Evolutionary conservation across 164 flowering plant species (phyloP).

Genomic region (Berberis vulgaris): DNA sequence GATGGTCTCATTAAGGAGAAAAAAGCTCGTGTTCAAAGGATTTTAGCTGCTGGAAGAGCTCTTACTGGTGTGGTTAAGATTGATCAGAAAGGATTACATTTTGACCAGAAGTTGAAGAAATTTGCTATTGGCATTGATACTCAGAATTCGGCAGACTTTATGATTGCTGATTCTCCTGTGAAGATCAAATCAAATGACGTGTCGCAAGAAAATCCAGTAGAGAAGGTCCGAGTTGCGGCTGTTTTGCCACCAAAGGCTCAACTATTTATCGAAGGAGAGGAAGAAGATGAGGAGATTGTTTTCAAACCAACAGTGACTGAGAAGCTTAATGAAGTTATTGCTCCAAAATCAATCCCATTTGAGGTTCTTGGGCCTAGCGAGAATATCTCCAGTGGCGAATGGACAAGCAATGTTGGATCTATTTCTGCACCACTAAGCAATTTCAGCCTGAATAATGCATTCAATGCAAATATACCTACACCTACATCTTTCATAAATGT

Average conservation of each 20-base stretch:
- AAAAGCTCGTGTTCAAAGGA: constrained; percentile 63
- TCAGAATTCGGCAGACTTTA: constrained; percentile 25
- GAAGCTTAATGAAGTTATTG: constrained; percentile 30
- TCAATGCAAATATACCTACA: constrained; percentile 17
- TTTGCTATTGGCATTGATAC: constrained; percentile 58
- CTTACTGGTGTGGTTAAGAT: constrained; percentile 42
- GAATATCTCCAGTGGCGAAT: constrained; percentile 23
- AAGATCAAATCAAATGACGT: constrained; percentile 14
- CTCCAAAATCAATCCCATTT: constrained; percentile 18
- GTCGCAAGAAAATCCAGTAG: constrained; percentile 22
- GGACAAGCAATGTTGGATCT: constrained; percentile 17
- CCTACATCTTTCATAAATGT: constrained; percentile 21
- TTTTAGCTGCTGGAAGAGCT: constrained; percentile 85
- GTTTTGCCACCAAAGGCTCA: constrained; percentile 22
- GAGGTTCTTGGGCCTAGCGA: constrained; percentile 26
- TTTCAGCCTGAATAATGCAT: constrained; percentile 19
- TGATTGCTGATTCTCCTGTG: constrained; percentile 11
- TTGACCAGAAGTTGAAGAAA: constrained; percentile 49
- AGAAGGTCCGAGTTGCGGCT: constrained; percentile 9
- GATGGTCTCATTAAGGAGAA: constrained; percentile 56
- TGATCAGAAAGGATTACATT: constrained; percentile 47
- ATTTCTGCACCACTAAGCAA: constrained; percentile 23
- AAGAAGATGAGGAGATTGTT: constrained; percentile 91
- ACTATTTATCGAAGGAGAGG: constrained; percentile 44
- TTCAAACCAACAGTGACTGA: constrained; percentile 66